Conservation (phyloP, 768 basidiomycete genomes). For the Hygrophoropsis aurantiaca region DNA sequence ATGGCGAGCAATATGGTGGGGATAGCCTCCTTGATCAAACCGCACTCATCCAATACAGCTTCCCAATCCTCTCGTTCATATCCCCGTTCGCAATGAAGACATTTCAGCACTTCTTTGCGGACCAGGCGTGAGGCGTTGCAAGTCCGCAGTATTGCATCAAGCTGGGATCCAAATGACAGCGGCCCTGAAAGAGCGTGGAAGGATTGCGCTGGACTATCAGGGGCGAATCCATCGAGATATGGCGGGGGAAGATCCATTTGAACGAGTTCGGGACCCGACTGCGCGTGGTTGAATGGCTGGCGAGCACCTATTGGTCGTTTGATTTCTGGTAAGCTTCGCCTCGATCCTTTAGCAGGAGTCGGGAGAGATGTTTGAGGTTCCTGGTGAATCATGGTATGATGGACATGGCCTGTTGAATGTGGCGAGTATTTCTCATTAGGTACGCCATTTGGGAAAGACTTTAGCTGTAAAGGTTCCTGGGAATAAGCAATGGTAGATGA, state of each 20-base stretch:
- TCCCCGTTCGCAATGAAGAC: constrained; percentile 20
- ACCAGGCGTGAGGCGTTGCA: constrained; percentile 18
- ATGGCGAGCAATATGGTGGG: constrained; percentile 24
- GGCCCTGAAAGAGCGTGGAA: constrained; percentile 8
- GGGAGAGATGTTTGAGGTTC: constrained; percentile 10
- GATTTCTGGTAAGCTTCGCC: neutral
- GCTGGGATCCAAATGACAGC: constrained; percentile 13
- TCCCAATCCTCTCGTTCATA: constrained; percentile 30
- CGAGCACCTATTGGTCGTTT: too few relatives aligned
- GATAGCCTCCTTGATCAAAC: constrained; percentile 13
- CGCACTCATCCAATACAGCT: constrained; percentile 18
- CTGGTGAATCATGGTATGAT: neutral
- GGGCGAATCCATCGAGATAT: constrained; percentile 8
- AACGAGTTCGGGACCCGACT: constrained; percentile 22
- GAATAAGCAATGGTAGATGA: too few relatives aligned
- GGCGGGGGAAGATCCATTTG: constrained; percentile 14
- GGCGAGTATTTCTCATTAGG: too few relatives aligned
- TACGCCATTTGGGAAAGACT: too few relatives aligned
- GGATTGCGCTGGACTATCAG: too few relatives aligned
- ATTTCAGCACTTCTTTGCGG: constrained; percentile 18
- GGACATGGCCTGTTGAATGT: too few relatives aligned
- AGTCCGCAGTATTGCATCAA: constrained; percentile 18
- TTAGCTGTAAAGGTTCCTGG: too few relatives aligned
- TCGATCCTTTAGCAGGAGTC: neutral
- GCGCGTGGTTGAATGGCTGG: constrained; percentile 2